phyloP scores from a whole-genome alignment of 768 basidiomycete genomes.

The Galerina marginata region DNA sequence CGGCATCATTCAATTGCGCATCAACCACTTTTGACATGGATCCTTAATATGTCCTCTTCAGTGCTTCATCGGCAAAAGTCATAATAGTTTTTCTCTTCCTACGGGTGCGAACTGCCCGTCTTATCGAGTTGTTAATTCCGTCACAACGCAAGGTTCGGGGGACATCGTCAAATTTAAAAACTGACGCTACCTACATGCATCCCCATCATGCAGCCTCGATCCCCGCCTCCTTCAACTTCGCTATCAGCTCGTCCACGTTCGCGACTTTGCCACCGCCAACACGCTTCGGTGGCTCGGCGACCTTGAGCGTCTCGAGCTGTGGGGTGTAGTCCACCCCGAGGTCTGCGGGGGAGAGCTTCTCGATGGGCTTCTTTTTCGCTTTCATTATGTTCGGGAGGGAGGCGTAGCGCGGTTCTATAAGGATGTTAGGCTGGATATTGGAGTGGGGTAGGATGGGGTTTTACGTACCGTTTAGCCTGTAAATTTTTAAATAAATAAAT shows the following conservation, averaged over 20 bases:
- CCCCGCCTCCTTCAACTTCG: constrained; percentile 89
- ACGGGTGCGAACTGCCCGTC: too few species aligned
- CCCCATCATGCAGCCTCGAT: constrained; percentile 32
- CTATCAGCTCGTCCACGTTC: constrained; percentile 87
- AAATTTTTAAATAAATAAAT: not conserved
- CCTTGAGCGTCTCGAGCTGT: constrained; percentile 83
- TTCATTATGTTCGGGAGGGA: constrained; percentile 98
- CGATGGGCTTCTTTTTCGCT: constrained; percentile 98
- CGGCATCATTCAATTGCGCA: too few species aligned
- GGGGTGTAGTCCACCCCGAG: constrained; percentile 86
- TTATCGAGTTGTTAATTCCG: too few species aligned
- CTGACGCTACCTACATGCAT: not conserved
- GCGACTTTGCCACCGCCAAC: constrained; percentile 93
- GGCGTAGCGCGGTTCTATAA: constrained; percentile 90
- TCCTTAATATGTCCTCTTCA: too few species aligned
- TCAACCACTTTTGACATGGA: too few species aligned
- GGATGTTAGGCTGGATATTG: not conserved
- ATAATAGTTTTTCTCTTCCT: too few species aligned
- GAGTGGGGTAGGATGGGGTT: not conserved
- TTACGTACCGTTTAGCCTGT: constrained; percentile 72
- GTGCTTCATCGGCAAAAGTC: too few species aligned
- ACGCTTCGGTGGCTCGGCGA: constrained; percentile 88
- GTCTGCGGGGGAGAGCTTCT: constrained; percentile 80
- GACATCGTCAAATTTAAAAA: too few species aligned
- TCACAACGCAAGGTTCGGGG: too few species aligned